Evolutionary conservation across 208 protist genomes (phyloP).

Genomic region (Dictyostelium gargantuum): DNA sequence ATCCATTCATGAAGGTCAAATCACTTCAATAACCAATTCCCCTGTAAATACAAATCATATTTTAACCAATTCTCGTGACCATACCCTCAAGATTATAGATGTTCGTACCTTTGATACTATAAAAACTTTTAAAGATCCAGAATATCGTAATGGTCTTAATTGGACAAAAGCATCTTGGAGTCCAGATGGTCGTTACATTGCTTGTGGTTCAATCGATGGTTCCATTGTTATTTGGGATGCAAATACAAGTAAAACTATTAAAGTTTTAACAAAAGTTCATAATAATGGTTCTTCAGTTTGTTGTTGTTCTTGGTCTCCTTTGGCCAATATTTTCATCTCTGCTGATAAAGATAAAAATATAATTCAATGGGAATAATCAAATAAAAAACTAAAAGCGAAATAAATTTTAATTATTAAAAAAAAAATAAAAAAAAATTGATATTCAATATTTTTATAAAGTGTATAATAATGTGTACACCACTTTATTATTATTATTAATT

Average conservation of each 20-base stretch:
- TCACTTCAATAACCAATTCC: conserved; percentile 76
- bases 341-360: conserved; percentile 66
- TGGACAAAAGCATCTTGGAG: conserved; percentile 50
- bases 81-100: conserved; percentile 83
- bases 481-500: neutral
- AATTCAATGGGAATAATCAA: conserved; percentile 64
- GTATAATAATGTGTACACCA: too few species aligned
- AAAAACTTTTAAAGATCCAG: conserved; percentile 68
- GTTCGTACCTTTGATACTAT: conserved; percentile 71
- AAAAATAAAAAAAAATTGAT: too few species aligned
- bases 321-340: conserved; percentile 3
- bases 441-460: too few species aligned
- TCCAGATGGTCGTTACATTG: conserved; percentile 79
- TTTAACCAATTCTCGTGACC: conserved; percentile 81
- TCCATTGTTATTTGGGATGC: conserved; percentile 75
- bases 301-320: neutral
- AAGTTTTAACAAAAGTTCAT: conserved; percentile 28
- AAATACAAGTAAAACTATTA: conserved; percentile 42
- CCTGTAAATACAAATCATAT: conserved; percentile 66
- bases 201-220: conserved; percentile 69
- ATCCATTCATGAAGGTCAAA: conserved; percentile 74
- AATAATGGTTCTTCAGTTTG: conserved; percentile 39
- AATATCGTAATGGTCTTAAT: conserved; percentile 60
- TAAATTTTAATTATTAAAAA: too few species aligned
- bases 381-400: too few species aligned